Base-by-base conservation (phyloP, 352 stramenopile genomes). In the Phytophthora citrophthora region DNA sequence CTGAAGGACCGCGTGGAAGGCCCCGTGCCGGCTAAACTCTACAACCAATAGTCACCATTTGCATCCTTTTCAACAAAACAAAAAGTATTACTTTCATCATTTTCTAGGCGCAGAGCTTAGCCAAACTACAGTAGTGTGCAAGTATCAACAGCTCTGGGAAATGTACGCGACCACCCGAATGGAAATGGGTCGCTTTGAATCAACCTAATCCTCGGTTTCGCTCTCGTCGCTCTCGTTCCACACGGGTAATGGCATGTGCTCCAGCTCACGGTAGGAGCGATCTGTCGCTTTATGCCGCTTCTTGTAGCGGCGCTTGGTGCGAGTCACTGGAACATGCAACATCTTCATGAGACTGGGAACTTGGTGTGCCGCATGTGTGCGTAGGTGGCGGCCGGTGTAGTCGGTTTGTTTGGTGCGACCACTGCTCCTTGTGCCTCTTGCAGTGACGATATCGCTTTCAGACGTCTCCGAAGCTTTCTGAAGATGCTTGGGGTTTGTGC, bases 1-100 rank as follows among this genome's bases (percentile, higher is more conserved):
- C 70, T 94, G 7, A 91, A 91, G 56, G 82, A 94, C 71, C 87
- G 89, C 49, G 81, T 89, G 34, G 86, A 94, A 68, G 83, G 86
- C n/a, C 86, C 86, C 2, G 76, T 91, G 47, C 73, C 84, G 16
- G 75, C 79, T 4, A 86, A 85, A 61, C 48, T 91, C 34, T 86
- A 88, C 57, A 82, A 87, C 61, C 69, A 84, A 66, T 89, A 79
- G 60, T 23, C 9, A 34, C 23, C 5, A 24, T 54, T 27, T 54
- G 9, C 7, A 9, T 64, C 15, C 36, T 54, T 64, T 61, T 46
- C 34, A 61, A 71, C 61, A 71, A 34, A 61, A 29, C 61, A 68
- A 49, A n/a, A 26, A 43, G 40, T 71, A 29, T 64, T 71, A 63
- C 59, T 70, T 68, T 70, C 40, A 70, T 64, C 59, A 61, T 38